Percentiles rank a stretch among this genome's conserved stretches.
These are phyloP conservation scores for Saturnispora diversa DNA, from an alignment of 805 yeast genomes.

Conservation along the genomic window DNA sequence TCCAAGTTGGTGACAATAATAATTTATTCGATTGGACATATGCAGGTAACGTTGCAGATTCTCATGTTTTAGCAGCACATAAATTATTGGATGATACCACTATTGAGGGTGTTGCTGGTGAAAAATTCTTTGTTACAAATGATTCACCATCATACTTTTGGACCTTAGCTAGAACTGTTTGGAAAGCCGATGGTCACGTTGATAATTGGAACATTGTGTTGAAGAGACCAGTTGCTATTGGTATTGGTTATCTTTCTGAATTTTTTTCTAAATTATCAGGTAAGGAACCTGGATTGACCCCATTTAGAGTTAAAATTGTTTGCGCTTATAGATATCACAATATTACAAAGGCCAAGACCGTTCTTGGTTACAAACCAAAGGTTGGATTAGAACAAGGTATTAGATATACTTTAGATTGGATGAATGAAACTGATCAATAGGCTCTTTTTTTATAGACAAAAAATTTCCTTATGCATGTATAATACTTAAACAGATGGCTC, in stretches of 20 bases:
- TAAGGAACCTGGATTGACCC: slow-evolving; percentile 89
- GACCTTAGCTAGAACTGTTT: slow-evolving; percentile 92
- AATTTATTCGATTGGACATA: slow-evolving; percentile 95
- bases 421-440: slow-evolving; percentile 52
- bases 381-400: slow-evolving; percentile 78
- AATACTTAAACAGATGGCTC: background rate
- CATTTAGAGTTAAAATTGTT: slow-evolving; percentile 86
- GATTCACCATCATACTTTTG: slow-evolving; percentile 94
- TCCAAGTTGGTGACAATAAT: slow-evolving; percentile 90
- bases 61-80: slow-evolving; percentile 89
- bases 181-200: slow-evolving; percentile 92
- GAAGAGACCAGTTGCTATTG: slow-evolving; percentile 66
- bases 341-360: slow-evolving; percentile 72
- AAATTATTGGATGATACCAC: slow-evolving; percentile 46
- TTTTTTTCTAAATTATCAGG: slow-evolving; percentile 60
- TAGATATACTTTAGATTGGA: slow-evolving; percentile 72
- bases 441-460: no score
- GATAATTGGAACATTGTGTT: slow-evolving; percentile 63
- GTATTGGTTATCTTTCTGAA: slow-evolving; percentile 74
- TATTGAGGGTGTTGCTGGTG: slow-evolving; percentile 58
- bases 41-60: slow-evolving; percentile 96
- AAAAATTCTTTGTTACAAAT: slow-evolving; percentile 83
- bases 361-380: slow-evolving; percentile 73
- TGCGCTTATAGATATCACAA: slow-evolving; percentile 93
- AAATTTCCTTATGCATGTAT: background rate